Percentiles rank a stretch among this genome's conserved stretches.
phyloP scores from a whole-genome alignment of 108 stramenopile species.

The Heterococcus sp. region DNA sequence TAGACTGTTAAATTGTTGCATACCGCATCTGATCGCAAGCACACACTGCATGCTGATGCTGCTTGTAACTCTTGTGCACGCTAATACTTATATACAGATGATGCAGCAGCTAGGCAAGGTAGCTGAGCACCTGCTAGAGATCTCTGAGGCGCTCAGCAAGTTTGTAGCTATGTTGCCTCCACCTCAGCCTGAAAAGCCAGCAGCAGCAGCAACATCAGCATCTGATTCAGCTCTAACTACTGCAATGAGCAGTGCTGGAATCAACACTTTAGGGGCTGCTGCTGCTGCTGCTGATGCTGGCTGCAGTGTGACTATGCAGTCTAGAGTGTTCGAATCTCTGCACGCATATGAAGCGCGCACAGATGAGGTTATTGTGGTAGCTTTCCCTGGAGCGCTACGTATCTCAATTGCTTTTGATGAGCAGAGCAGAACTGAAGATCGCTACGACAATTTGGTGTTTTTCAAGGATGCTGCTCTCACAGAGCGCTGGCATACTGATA shows the following conservation, averaged over 20 bases:
- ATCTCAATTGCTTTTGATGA: constrained; percentile 26
- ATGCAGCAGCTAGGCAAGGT: neutral
- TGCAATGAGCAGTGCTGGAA: too few species aligned
- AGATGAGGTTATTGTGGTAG: constrained; percentile 12
- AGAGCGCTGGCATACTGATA: constrained; percentile 13
- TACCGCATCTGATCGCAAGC: too few species aligned
- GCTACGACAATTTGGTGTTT: constrained; percentile 28
- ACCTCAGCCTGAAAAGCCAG: neutral
- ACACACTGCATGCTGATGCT: neutral
- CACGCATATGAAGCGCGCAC: constrained; percentile 31
- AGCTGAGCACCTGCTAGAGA: neutral
- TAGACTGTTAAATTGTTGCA: too few species aligned
- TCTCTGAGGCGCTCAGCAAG: neutral
- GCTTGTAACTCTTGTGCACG: neutral
- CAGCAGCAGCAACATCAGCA: neutral
- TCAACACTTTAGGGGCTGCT: too few species aligned
- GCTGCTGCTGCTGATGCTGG: too few species aligned
- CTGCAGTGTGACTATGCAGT: neutral
- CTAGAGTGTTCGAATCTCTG: constrained; percentile 31
- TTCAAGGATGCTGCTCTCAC: constrained; percentile 13
- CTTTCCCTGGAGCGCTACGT: constrained; percentile 11
- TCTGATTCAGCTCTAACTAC: too few species aligned
- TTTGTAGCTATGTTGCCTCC: neutral
- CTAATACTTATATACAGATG: neutral
- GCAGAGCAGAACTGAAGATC: constrained; percentile 13